Evolutionary conservation across 495 filamentous ascomycete species (phyloP), one percentile per base, ranked within the genome.

Genomic region (Daldinia bambusicola): DNA sequence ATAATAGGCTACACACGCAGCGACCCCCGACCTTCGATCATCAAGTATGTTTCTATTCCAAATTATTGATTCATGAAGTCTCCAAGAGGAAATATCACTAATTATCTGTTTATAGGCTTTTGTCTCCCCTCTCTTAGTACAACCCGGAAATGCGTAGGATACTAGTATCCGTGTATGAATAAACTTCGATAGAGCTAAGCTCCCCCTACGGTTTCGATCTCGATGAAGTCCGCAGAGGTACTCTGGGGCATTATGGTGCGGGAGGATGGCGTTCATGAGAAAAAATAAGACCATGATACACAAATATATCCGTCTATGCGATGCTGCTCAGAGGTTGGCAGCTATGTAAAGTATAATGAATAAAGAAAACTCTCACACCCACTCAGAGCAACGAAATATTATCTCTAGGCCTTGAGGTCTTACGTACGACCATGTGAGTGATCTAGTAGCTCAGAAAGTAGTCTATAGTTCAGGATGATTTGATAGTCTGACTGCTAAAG

Each of bases 11-110:
- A 97, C 83, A 95, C 94, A 48, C 89, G 91, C 77, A 98, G 94
- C 84, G 90, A 93, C 74, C 95, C 95, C 20, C 89, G 90, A 77
- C 95, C 95, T 16, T 90, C 93, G n/a, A 79, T 98, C 75, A 96
- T 99, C 83, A 90, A 93, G 95, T 98, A 86, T 61, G 77, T 12
- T 48, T 43, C 45, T 64, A n/a, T 26, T 6, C 31, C 3, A 20
- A 61, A 16, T 38, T 43, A 16, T 14, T 4, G 32, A 37, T 7
- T 34, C 41, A 8, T 9, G 3, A 26, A 26, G 65, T 74, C 53
- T 74, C 66, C 0, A 26, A 4, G 31, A 6, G 7, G 6, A 30
- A 55, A 3, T 6, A 9, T 12, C 18, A 38, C 63, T 71, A 43
- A 70, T 10, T 51, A 1, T 30, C 30, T 9, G 30, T n/a, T 45